Evolutionary conservation across 345 rosid species (phyloP).

Genomic region (Psidium friedrichsthalianum): DNA sequence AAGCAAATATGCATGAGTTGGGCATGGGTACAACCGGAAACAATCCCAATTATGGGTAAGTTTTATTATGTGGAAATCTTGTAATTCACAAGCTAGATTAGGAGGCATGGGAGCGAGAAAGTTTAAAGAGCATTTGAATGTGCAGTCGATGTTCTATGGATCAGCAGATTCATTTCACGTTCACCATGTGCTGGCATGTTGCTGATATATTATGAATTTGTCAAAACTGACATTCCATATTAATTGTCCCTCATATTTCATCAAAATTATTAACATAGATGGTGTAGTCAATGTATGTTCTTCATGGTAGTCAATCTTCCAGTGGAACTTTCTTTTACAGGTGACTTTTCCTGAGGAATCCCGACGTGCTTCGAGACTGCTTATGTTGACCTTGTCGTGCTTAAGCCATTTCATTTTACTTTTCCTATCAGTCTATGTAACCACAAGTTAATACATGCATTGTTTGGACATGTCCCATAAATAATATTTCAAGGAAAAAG

Average conservation of each 20-base stretch:
- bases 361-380: background rate
- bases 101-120: background rate
- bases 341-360: background rate
- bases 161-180: background rate
- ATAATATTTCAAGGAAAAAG: background rate
- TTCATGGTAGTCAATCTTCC: background rate
- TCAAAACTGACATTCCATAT: background rate
- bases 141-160: background rate
- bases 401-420: background rate
- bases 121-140: background rate
- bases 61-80: background rate
- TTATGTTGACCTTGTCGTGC: background rate
- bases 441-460: background rate
- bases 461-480: background rate
- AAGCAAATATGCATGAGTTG: conserved; percentile 90
- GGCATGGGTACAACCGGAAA: conserved; percentile 97
- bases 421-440: background rate
- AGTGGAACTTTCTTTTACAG: background rate
- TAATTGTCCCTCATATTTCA: background rate
- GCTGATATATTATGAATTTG: background rate
- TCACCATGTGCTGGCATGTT: background rate
- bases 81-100: background rate
- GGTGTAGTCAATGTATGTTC: background rate
- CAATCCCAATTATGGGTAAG: conserved; percentile 85
- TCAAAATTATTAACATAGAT: background rate